Conservation (phyloP, 2,329 filamentous ascomycete genomes). For the Drechslera avenae region DNA sequence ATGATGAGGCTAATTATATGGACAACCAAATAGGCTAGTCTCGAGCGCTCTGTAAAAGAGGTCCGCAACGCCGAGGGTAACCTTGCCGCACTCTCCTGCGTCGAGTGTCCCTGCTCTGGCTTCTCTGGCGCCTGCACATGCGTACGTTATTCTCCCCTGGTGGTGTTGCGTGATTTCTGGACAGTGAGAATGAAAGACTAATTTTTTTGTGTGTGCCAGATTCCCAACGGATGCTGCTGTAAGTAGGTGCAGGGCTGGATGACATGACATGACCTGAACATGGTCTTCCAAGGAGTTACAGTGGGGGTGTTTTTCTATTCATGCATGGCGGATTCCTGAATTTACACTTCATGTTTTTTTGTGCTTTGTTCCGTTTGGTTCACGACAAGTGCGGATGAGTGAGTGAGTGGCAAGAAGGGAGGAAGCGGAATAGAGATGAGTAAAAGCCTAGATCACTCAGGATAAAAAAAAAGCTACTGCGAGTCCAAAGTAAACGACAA, state of each 20-base stretch:
- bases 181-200: not conserved
- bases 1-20: not conserved
- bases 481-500: too few relatives aligned
- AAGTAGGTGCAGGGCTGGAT: not conserved
- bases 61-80: slow-evolving; percentile 20
- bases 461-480: too few relatives aligned
- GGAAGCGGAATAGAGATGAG: too few relatives aligned
- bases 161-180: not conserved
- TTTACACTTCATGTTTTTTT: too few relatives aligned
- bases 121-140: slow-evolving; percentile 30
- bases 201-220: slow-evolving; percentile 13
- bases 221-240: slow-evolving; percentile 41
- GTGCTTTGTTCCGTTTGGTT: too few relatives aligned
- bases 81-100: slow-evolving; percentile 15
- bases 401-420: too few relatives aligned
- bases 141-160: slow-evolving; percentile 22
- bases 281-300: too few relatives aligned
- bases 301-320: not conserved
- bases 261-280: too few relatives aligned
- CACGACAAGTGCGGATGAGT: too few relatives aligned
- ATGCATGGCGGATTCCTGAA: not conserved
- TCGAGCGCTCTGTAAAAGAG: slow-evolving; percentile 27
- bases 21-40: slow-evolving; percentile 22
- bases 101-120: slow-evolving; percentile 35
- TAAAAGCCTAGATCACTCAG: too few relatives aligned